Percentiles rank a stretch among this genome's conserved stretches.
Evolutionary conservation across 805 yeast genomes (phyloP).

Genomic region (Diddensiella santjacobensis): DNA sequence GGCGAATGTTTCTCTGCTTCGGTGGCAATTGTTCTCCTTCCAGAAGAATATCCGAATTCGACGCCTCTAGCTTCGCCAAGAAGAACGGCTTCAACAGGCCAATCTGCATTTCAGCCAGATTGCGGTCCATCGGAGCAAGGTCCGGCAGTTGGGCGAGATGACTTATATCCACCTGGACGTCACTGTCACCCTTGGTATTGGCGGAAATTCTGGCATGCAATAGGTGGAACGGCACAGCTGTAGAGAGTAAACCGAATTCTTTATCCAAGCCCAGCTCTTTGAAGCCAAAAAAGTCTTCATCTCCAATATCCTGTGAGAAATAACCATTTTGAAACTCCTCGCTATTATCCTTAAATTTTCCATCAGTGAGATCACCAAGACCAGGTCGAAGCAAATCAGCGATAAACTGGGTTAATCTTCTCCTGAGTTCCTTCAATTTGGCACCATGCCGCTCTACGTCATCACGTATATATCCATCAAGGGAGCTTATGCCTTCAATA

Average conservation of each 20-base stretch:
- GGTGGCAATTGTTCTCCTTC: constrained; percentile 87
- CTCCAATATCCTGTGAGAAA: constrained; percentile 89
- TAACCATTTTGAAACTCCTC: constrained; percentile 95
- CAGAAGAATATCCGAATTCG: constrained; percentile 33
- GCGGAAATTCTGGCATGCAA: constrained; percentile 67
- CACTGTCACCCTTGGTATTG: constrained; percentile 50
- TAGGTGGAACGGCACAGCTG: constrained; percentile 85
- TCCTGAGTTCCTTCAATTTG: constrained; percentile 65
- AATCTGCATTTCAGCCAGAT: constrained; percentile 50
- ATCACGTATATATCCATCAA: constrained; percentile 71
- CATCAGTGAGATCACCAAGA: constrained; percentile 59
- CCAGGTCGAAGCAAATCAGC: constrained; percentile 82
- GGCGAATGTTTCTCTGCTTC: constrained; percentile 67
- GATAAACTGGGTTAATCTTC: constrained; percentile 64
- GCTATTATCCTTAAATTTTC: constrained; percentile 80
- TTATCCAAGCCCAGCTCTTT: constrained; percentile 88
- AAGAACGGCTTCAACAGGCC: constrained; percentile 58
- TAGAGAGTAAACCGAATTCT: constrained; percentile 79
- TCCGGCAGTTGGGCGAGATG: constrained; percentile 43
- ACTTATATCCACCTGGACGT: constrained; percentile 36
- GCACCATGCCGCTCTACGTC: constrained; percentile 63
- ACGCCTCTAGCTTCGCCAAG: constrained; percentile 26
- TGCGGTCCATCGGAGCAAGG: constrained; percentile 50
- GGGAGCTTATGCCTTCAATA: constrained; percentile 61
- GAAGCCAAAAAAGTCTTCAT: constrained; percentile 91